phyloP scores from a whole-genome alignment of 441 rosid species.

The Lepidium campestre region DNA sequence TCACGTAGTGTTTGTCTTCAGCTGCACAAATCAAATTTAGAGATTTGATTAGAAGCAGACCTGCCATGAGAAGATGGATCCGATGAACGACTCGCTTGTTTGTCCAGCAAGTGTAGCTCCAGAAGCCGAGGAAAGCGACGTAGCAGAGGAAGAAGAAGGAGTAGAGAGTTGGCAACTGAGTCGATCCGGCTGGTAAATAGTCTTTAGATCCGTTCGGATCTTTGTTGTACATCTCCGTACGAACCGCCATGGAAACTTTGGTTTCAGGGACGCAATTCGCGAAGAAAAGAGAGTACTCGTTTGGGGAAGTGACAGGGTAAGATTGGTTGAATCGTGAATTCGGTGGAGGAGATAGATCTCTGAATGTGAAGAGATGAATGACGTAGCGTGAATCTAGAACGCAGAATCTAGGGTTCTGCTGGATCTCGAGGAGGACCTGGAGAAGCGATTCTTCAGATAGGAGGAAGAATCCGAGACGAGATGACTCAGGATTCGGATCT shows the following conservation, averaged over 20 bases:
- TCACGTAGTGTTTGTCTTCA: constrained; percentile 82
- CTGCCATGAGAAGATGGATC: constrained; percentile 82
- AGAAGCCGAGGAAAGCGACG: constrained; percentile 46
- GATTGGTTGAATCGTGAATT: constrained; percentile 50
- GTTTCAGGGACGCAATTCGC: constrained; percentile 82
- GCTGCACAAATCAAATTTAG: constrained; percentile 85
- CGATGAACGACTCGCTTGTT: constrained; percentile 59
- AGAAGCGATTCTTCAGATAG: constrained; percentile 86
- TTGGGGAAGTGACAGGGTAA: constrained; percentile 63
- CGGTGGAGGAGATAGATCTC: constrained; percentile 87
- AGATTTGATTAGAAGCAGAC: constrained; percentile 71
- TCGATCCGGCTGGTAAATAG: constrained; percentile 80
- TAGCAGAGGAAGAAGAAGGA: constrained; percentile 51
- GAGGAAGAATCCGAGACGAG: constrained; percentile 92
- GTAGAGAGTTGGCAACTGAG: constrained; percentile 71
- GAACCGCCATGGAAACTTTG: constrained; percentile 77
- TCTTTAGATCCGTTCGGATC: constrained; percentile 60
- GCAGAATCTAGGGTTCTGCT: constrained; percentile 70
- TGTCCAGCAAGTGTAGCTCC: constrained; percentile 53
- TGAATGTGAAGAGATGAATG: constrained; percentile 58
- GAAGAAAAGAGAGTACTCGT: constrained; percentile 89
- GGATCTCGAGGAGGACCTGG: constrained; percentile 81
- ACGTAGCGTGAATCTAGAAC: constrained; percentile 77
- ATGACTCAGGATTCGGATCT: constrained; percentile 47
- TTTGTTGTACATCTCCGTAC: constrained; percentile 69